Evolutionary conservation across 1,139 yeast species (phyloP).

Genomic region (Saccharomycopsis crataegensis): DNA sequence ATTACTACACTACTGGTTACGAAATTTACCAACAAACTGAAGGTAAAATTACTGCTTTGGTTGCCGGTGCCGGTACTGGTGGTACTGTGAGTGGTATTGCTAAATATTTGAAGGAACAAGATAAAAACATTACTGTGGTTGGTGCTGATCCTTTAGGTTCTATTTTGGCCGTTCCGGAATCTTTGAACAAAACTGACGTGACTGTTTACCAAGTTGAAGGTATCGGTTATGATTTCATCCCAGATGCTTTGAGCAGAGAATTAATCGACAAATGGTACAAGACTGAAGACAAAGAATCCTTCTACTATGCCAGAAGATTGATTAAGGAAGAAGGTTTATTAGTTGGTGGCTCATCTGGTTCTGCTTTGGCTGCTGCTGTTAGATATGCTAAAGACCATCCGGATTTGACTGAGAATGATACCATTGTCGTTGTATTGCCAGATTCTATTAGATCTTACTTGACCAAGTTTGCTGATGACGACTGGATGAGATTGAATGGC

Average conservation of each 20-base stretch:
- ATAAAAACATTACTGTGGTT: slow-evolving; percentile 52
- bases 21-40: slow-evolving; percentile 81
- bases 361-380: slow-evolving; percentile 77
- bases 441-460: slow-evolving; percentile 84
- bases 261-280: slow-evolving; percentile 76
- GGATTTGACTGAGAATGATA: slow-evolving; percentile 62
- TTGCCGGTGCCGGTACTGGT: slow-evolving; percentile 92
- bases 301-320: slow-evolving; percentile 73
- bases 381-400: slow-evolving; percentile 56
- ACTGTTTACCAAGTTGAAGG: slow-evolving; percentile 81
- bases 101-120: slow-evolving; percentile 65
- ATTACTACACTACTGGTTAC: slow-evolving; percentile 76
- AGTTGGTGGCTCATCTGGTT: slow-evolving; percentile 86
- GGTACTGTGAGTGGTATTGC: slow-evolving; percentile 79
- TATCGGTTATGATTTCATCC: slow-evolving; percentile 85
- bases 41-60: slow-evolving; percentile 65
- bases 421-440: slow-evolving; percentile 77
- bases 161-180: slow-evolving; percentile 72
- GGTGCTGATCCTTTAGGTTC: slow-evolving; percentile 91
- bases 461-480: slow-evolving; percentile 85
- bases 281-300: slow-evolving; percentile 78
- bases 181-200: slow-evolving; percentile 49
- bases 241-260: slow-evolving; percentile 66
- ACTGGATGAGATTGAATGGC: slow-evolving; percentile 82
- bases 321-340: slow-evolving; percentile 81